These are phyloP conservation scores for Agrocybe praecox DNA, from an alignment of 768 basidiomycete genomes.

Conservation along the genomic window DNA sequence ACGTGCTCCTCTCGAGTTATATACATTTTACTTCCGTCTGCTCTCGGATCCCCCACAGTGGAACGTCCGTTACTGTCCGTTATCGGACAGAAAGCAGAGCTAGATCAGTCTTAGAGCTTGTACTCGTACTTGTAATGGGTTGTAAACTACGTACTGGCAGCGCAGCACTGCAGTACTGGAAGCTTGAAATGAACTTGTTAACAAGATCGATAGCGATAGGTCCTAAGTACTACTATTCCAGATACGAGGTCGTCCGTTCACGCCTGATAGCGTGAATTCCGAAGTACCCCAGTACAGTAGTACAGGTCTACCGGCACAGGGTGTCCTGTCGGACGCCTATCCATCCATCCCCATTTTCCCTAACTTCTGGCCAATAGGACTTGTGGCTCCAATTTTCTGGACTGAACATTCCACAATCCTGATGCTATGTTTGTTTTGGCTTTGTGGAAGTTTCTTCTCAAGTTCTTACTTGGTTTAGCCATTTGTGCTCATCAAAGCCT, in stretches of 20 bases:
- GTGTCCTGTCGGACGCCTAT: too few species aligned
- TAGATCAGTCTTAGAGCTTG: too few species aligned
- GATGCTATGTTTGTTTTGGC: neutral
- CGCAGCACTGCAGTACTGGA: too few species aligned
- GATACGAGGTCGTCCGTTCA: too few species aligned
- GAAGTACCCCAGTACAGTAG: neutral
- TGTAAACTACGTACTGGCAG: too few species aligned
- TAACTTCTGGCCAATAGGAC: too few species aligned
- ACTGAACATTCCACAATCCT: too few species aligned
- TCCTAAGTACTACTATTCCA: neutral
- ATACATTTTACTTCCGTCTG: neutral
- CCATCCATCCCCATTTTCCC: too few species aligned
- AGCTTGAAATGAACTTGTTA: neutral
- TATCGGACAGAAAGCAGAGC: neutral
- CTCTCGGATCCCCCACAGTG: neutral
- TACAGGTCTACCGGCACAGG: neutral
- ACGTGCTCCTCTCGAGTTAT: neutral
- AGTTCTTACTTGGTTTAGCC: neutral
- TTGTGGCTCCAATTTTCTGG: too few species aligned
- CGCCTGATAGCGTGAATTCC: neutral
- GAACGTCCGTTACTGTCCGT: neutral
- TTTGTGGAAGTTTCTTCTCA: neutral
- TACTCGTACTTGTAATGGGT: too few species aligned
- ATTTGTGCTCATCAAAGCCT: neutral
- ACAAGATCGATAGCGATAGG: neutral